Conservation (phyloP, 2,329 filamentous ascomycete species). For the Alternaria gaisen region DNA sequence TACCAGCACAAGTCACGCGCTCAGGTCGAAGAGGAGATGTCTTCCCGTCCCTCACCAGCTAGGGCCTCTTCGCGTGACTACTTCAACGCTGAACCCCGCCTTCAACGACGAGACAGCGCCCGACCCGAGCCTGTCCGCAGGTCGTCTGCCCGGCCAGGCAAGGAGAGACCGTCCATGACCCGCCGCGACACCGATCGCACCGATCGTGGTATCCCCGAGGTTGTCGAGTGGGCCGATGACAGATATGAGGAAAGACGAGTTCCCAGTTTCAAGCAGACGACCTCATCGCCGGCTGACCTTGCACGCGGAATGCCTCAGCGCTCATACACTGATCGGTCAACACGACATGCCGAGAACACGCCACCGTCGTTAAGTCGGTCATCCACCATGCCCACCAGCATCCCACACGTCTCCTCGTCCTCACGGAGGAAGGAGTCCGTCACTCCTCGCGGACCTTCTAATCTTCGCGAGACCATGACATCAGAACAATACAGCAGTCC, state of each 20-base stretch:
- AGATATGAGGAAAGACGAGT: slow-evolving; percentile 26
- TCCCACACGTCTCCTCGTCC: slow-evolving; percentile 26
- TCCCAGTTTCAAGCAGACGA: slow-evolving; percentile 51
- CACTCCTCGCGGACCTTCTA: slow-evolving; percentile 33
- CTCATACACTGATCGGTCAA: slow-evolving; percentile 38
- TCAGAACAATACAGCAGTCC: slow-evolving; percentile 34
- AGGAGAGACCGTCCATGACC: slow-evolving; percentile 38
- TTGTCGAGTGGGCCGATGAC: slow-evolving; percentile 46
- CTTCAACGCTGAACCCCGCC: slow-evolving; percentile 35
- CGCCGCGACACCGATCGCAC: slow-evolving; percentile 39
- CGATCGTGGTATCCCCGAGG: slow-evolving; percentile 42
- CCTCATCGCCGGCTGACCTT: slow-evolving; percentile 47
- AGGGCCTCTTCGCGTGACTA: slow-evolving; percentile 46
- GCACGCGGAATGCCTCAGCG: slow-evolving; percentile 39
- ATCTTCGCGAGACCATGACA: slow-evolving; percentile 43
- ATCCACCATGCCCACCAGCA: slow-evolving; percentile 52
- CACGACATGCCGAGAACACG: slow-evolving; percentile 42
- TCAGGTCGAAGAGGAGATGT: slow-evolving; percentile 33
- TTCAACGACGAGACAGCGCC: slow-evolving; percentile 31
- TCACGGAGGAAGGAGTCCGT: slow-evolving; percentile 40
- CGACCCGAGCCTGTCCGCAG: slow-evolving; percentile 44
- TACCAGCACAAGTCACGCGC: slow-evolving; percentile 40
- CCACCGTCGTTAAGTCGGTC: slow-evolving; percentile 53
- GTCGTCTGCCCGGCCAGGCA: slow-evolving; percentile 45
- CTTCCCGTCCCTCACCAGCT: slow-evolving; percentile 35